phyloP scores from a whole-genome alignment of 805 yeast species.

The Zygoascus biomembranicola region DNA sequence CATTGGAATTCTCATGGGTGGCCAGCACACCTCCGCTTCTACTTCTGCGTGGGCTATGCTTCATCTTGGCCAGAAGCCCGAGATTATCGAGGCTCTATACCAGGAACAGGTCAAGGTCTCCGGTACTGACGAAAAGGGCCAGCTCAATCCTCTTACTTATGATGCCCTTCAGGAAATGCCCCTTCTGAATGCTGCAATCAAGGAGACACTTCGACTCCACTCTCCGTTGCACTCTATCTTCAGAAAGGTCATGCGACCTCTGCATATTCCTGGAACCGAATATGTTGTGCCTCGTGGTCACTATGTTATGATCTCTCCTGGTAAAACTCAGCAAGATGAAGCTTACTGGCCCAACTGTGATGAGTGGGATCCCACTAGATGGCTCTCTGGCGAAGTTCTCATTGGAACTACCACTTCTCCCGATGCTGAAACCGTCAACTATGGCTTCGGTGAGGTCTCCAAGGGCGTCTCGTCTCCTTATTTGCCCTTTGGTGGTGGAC shows the following conservation, averaged over 20 bases:
- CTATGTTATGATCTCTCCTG: conserved; percentile 88
- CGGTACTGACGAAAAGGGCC: conserved; percentile 25
- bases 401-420: conserved; percentile 11
- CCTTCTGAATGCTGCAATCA: conserved; percentile 70
- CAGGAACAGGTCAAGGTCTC: conserved; percentile 64
- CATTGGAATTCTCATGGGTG: conserved; percentile 97
- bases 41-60: conserved; percentile 92
- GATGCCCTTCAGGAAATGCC: conserved; percentile 80
- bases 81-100: conserved; percentile 72
- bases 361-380: conserved; percentile 77
- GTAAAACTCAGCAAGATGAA: conserved; percentile 73
- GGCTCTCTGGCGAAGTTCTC: conserved; percentile 39
- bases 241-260: conserved; percentile 75
- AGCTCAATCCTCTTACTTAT: conserved; percentile 55
- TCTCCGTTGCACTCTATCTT: conserved; percentile 94
- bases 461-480: conserved; percentile 95
- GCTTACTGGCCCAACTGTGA: conserved; percentile 70
- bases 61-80: conserved; percentile 82
- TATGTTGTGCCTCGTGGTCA: conserved; percentile 86
- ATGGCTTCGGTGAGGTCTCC: conserved; percentile 93
- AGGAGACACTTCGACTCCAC: conserved; percentile 92
- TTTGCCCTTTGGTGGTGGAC: conserved; percentile 98
- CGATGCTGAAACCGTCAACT: conserved; percentile 51
- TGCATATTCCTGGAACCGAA: conserved; percentile 70
- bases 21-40: conserved; percentile 96